phyloP scores from a whole-genome alignment of 2,329 filamentous ascomycete species.

The Raffaelea albimanens region DNA sequence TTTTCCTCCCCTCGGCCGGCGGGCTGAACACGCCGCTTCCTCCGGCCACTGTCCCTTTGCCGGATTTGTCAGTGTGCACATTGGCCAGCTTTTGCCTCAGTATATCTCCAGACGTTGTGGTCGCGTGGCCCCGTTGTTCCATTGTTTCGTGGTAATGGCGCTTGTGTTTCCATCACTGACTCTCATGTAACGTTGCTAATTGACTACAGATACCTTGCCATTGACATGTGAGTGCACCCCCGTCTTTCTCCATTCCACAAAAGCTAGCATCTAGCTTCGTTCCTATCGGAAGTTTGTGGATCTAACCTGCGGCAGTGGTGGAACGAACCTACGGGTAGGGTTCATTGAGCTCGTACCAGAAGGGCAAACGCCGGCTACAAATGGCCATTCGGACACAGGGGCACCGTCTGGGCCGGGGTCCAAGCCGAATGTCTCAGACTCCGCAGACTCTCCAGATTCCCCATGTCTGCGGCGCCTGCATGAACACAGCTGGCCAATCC shows the following conservation, averaged over 20 bases:
- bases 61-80: neutral
- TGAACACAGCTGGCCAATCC: constrained; percentile 67
- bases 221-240: constrained; percentile 49
- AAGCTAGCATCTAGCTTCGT: constrained; percentile 14
- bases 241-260: neutral
- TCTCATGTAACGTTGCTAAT: constrained; percentile 10
- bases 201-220: constrained; percentile 43
- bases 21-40: too few species aligned
- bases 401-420: too few species aligned
- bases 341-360: constrained; percentile 50
- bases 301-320: constrained; percentile 37
- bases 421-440: neutral
- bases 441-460: neutral
- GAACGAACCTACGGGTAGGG: constrained; percentile 59
- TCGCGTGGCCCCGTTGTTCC: neutral
- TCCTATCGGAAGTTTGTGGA: too few species aligned
- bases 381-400: neutral
- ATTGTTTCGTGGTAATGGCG: neutral
- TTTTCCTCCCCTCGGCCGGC: too few species aligned
- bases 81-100: too few species aligned
- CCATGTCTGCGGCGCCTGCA: constrained; percentile 42
- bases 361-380: constrained; percentile 1
- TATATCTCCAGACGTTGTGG: too few species aligned
- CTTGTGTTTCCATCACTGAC: constrained; percentile 7
- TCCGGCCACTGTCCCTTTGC: neutral